These are phyloP conservation scores for Coemansia sp. DNA, from an alignment of 192 early-diverging fungal species.

Conservation along the genomic window DNA sequence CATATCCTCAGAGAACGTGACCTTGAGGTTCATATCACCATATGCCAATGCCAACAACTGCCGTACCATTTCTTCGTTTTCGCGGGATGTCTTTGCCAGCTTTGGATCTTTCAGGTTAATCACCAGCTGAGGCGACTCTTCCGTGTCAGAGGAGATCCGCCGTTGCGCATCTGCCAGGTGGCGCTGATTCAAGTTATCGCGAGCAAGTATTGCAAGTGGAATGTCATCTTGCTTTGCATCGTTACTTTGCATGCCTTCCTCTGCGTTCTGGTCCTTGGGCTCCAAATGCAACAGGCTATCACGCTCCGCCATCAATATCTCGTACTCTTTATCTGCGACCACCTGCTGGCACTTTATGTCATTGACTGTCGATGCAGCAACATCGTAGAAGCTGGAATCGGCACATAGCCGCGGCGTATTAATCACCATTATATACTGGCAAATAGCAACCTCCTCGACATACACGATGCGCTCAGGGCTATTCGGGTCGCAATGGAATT, in stretches of 20 bases:
- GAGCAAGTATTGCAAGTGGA: conserved; percentile 7
- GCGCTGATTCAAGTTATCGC: neutral
- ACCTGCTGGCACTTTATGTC: conserved; percentile 65
- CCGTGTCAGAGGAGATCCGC: neutral
- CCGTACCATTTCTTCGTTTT: conserved; percentile 27
- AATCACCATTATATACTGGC: conserved; percentile 77
- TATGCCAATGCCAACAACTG: conserved; percentile 22
- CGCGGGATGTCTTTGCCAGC: conserved; percentile 2
- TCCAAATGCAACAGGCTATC: neutral
- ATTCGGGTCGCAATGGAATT: conserved; percentile 77
- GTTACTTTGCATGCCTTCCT: neutral
- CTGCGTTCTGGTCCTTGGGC: neutral
- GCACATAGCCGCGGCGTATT: conserved; percentile 72
- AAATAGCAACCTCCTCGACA: conserved; percentile 65
- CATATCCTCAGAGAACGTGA: conserved; percentile 16
- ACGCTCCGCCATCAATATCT: conserved; percentile 12
- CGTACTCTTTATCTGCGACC: conserved; percentile 56
- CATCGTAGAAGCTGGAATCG: conserved; percentile 55
- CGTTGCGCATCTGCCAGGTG: neutral
- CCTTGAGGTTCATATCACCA: conserved; percentile 17
- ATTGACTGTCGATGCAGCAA: conserved; percentile 47
- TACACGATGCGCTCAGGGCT: conserved; percentile 60
- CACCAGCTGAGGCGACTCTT: conserved; percentile 24
- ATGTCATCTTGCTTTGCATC: conserved; percentile 3
- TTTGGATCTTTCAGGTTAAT: conserved; percentile 29